phyloP scores from a whole-genome alignment of 495 filamentous ascomycete genomes.

The Aspergillus nanangensis region DNA sequence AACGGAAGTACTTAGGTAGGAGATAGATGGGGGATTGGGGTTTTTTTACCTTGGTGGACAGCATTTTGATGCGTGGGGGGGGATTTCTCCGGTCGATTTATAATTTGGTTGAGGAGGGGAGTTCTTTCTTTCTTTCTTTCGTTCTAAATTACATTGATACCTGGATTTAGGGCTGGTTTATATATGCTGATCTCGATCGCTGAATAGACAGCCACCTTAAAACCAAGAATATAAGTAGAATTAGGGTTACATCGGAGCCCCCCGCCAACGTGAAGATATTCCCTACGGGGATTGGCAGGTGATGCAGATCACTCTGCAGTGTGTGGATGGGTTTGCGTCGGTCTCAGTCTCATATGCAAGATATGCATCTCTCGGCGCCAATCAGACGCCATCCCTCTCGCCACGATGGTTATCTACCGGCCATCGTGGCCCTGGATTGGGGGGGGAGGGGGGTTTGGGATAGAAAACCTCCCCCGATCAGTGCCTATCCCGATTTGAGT shows the following conservation, averaged over 20 bases:
- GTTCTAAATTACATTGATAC: not conserved
- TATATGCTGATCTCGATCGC: not conserved
- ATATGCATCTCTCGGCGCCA: not conserved
- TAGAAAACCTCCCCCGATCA: too few species aligned
- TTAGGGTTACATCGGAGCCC: slow-evolving; percentile 16
- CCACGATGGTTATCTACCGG: not conserved
- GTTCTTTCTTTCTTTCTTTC: not conserved
- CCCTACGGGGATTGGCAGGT: slow-evolving; percentile 11
- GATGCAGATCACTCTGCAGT: not conserved
- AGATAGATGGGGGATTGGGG: not conserved
- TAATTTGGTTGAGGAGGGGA: not conserved
- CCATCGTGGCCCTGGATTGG: too few species aligned
- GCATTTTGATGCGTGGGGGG: slow-evolving; percentile 17
- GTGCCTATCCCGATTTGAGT: not conserved
- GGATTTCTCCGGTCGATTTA: not conserved
- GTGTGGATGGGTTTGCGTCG: not conserved
- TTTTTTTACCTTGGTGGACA: slow-evolving; percentile 23
- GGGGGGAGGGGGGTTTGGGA: too few species aligned
- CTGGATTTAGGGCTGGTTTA: not conserved
- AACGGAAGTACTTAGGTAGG: too few species aligned
- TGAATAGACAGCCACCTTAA: not conserved
- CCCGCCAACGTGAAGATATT: slow-evolving; percentile 8
- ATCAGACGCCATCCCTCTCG: not conserved
- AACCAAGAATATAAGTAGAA: too few species aligned
- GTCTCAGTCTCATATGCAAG: too few species aligned